phyloP scores from a whole-genome alignment of 2,329 filamentous ascomycete species.

The Chaetomium globosum region DNA sequence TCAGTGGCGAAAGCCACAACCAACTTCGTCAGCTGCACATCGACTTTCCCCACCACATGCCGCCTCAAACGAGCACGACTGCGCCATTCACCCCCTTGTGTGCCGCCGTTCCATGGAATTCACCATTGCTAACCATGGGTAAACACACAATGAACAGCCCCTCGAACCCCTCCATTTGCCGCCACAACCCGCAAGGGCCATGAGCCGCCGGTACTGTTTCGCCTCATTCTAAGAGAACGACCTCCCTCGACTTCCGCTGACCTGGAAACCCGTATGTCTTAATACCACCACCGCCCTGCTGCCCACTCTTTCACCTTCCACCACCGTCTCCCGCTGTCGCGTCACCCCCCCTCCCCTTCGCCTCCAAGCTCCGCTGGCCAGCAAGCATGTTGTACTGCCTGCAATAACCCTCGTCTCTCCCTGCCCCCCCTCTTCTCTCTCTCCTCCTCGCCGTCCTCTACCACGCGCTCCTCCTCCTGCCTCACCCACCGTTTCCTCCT shows the following conservation, averaged over 20 bases:
- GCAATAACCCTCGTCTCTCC: constrained; percentile 20
- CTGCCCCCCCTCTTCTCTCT: constrained; percentile 6
- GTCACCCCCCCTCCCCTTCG: not conserved
- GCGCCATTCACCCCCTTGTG: constrained; percentile 15
- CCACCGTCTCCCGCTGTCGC: constrained; percentile 16
- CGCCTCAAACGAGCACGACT: constrained; percentile 2
- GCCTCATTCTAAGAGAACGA: constrained; percentile 28
- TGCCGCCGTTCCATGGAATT: not conserved
- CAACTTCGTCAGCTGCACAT: constrained; percentile 30
- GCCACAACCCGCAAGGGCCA: constrained; percentile 35
- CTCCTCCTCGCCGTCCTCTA: not conserved
- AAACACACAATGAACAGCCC: constrained; percentile 28
- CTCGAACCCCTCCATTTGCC: constrained; percentile 33
- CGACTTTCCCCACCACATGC: constrained; percentile 22
- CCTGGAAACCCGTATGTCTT: constrained; percentile 31
- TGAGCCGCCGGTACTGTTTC: constrained; percentile 34
- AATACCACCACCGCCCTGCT: constrained; percentile 10
- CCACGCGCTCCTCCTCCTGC: not conserved
- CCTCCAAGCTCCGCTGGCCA: constrained; percentile 18
- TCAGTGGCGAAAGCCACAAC: constrained; percentile 30
- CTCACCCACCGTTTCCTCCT: constrained; percentile 13
- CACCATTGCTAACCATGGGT: constrained; percentile 25
- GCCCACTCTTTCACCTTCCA: constrained; percentile 16
- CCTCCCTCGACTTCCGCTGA: not conserved
- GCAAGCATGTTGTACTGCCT: constrained; percentile 32